These are phyloP conservation scores for Warburgia ugandensis DNA, from an alignment of 164 flowering plant genomes.

Conservation along the genomic window DNA sequence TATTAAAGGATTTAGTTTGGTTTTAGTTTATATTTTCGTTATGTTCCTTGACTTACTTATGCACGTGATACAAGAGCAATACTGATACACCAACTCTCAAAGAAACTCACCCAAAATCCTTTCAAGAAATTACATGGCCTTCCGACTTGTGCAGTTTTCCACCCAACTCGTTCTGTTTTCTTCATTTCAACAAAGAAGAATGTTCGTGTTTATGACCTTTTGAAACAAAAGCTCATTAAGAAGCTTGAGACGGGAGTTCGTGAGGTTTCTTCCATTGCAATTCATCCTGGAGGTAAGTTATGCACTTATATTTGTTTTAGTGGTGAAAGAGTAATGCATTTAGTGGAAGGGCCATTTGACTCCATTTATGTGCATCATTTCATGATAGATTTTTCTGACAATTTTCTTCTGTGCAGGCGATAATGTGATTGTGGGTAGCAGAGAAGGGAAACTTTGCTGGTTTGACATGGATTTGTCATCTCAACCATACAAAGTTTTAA, in stretches of 20 bases:
- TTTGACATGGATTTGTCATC: constrained; percentile 99
- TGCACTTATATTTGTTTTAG: neutral
- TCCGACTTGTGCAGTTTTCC: constrained; percentile 77
- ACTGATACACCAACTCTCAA: constrained; percentile 79
- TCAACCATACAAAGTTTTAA: constrained; percentile 63
- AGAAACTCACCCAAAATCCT: constrained; percentile 60
- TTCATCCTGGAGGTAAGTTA: constrained; percentile 80
- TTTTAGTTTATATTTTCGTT: no score
- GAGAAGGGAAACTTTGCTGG: constrained; percentile 95
- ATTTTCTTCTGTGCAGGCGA: constrained; percentile 57
- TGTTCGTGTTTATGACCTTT: constrained; percentile 79
- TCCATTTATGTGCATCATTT: no score
- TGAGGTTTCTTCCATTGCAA: constrained; percentile 84
- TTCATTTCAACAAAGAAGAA: constrained; percentile 75
- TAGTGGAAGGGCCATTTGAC: no score
- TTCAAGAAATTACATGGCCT: constrained; percentile 77
- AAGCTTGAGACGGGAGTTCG: constrained; percentile 85
- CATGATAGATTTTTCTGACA: neutral
- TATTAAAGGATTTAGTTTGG: no score
- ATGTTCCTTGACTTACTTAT: constrained; percentile 46
- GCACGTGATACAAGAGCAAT: constrained; percentile 83
- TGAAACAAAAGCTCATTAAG: constrained; percentile 62
- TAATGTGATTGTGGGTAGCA: constrained; percentile 91
- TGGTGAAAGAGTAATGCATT: no score
- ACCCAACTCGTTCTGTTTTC: constrained; percentile 73